Percentiles rank a stretch among this genome's conserved stretches.
Conservation (phyloP, 2,329 filamentous ascomycete species). For the Botrytis deweyae region DNA sequence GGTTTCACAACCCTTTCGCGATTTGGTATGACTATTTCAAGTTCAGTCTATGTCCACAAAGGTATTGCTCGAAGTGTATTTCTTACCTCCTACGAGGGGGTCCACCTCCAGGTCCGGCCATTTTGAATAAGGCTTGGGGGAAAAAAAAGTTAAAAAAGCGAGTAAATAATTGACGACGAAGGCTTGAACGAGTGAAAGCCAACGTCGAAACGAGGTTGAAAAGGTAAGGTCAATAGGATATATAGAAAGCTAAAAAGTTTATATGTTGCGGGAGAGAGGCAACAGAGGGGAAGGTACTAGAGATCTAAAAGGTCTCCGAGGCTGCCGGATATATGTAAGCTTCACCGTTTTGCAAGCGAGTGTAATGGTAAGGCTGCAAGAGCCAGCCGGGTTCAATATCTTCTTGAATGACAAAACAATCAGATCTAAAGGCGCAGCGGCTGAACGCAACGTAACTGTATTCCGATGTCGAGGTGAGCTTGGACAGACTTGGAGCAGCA, state of each 20-base stretch:
- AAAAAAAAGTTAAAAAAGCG: slow-evolving; percentile 20
- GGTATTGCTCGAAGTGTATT: not conserved
- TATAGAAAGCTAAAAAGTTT: slow-evolving; percentile 20
- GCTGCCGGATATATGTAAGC: slow-evolving; percentile 36
- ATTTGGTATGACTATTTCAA: slow-evolving; percentile 85
- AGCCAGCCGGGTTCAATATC: slow-evolving; percentile 26
- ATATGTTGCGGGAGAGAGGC: slow-evolving; percentile 5
- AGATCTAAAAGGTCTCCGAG: slow-evolving; percentile 28
- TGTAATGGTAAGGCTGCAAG: slow-evolving; percentile 34
- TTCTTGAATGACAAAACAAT: slow-evolving; percentile 25
- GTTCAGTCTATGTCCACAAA: slow-evolving; percentile 27
- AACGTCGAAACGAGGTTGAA: slow-evolving; percentile 32
- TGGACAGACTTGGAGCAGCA: slow-evolving; percentile 22
- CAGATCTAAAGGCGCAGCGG: slow-evolving; percentile 30
- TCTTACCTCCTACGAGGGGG: slow-evolving; percentile 71
- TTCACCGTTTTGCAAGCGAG: slow-evolving; percentile 30
- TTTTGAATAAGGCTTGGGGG: slow-evolving; percentile 46
- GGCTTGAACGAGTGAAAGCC: slow-evolving; percentile 42
- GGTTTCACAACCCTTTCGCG: slow-evolving; percentile 95
- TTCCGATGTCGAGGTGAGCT: slow-evolving; percentile 25
- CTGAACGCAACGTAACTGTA: slow-evolving; percentile 37
- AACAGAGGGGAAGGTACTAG: slow-evolving; percentile 29
- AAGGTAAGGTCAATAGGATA: slow-evolving; percentile 22
- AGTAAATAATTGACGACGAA: slow-evolving; percentile 38
- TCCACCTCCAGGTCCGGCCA: slow-evolving; percentile 94